Conservation (phyloP, 768 basidiomycete species). For the Serendipita vermifera region DNA sequence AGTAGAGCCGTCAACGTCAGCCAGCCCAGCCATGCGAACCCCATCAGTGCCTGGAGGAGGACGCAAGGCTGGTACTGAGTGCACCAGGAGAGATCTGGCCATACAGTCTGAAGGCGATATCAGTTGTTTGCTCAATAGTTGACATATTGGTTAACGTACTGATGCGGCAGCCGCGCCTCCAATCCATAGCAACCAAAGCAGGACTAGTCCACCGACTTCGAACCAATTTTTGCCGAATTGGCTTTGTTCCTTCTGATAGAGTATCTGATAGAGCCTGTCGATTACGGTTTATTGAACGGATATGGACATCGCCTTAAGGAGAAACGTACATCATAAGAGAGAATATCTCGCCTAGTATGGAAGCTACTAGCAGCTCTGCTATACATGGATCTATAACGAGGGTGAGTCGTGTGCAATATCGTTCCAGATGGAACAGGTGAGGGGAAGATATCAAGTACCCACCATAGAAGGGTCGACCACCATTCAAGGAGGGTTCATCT, state of each 20-base stretch:
- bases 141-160: slow-evolving; percentile 15
- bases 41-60: slow-evolving; percentile 55
- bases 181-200: slow-evolving; percentile 23
- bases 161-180: slow-evolving; percentile 21
- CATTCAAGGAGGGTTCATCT: slow-evolving; percentile 20
- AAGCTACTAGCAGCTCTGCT: slow-evolving; percentile 21
- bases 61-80: slow-evolving; percentile 46
- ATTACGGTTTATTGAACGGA: background rate
- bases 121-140: too few relatives aligned
- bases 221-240: slow-evolving; percentile 13
- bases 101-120: slow-evolving; percentile 24
- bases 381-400: slow-evolving; percentile 20
- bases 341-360: slow-evolving; percentile 17
- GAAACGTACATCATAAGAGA: slow-evolving; percentile 19
- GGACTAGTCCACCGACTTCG: slow-evolving; percentile 17
- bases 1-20: slow-evolving; percentile 31
- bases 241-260: slow-evolving; percentile 4
- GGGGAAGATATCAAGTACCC: background rate
- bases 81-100: slow-evolving; percentile 56
- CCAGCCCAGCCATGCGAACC: slow-evolving; percentile 67
- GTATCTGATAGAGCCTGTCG: slow-evolving; percentile 8
- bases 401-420: background rate
- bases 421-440: background rate
- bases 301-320: background rate
- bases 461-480: slow-evolving; percentile 21